phyloP scores from a whole-genome alignment of 2,329 filamentous ascomycete genomes.

The Stachybotrys echinatus region DNA sequence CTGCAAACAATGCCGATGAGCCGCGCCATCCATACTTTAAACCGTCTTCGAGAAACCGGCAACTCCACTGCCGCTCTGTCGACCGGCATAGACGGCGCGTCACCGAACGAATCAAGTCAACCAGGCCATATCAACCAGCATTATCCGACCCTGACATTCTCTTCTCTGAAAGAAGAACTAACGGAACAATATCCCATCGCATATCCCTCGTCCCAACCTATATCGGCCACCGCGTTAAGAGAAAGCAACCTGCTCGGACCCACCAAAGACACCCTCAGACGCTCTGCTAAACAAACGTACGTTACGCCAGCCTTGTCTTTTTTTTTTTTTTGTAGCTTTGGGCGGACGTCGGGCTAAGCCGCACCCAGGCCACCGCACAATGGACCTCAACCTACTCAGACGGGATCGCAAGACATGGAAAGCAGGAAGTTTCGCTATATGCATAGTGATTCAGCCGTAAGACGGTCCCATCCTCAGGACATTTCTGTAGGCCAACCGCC shows the following conservation, averaged over 20 bases:
- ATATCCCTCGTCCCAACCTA: background rate
- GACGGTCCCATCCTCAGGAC: background rate
- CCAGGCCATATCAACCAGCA: too few species aligned
- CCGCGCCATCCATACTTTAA: too few species aligned
- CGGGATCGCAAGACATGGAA: background rate
- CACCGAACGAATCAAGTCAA: too few species aligned
- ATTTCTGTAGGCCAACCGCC: background rate
- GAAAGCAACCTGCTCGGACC: background rate
- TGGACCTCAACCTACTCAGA: background rate
- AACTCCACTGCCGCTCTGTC: too few species aligned
- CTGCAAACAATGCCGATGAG: too few species aligned
- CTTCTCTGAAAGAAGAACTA: background rate
- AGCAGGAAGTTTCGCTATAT: background rate
- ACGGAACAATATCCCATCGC: background rate
- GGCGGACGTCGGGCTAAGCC: too few species aligned
- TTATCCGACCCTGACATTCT: too few species aligned
- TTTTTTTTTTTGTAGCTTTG: too few species aligned
- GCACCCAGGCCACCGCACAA: background rate
- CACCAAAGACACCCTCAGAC: background rate
- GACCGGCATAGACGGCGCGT: too few species aligned
- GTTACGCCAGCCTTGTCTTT: too few species aligned
- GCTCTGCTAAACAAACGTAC: background rate
- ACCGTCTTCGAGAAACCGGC: too few species aligned
- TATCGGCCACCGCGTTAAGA: background rate
- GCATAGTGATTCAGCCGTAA: background rate